A percentile compares a stretch with the other conserved stretches of the same genome.
Conservation (phyloP, 441 rosid genomes). For the Rhodomyrtus psidioides region DNA sequence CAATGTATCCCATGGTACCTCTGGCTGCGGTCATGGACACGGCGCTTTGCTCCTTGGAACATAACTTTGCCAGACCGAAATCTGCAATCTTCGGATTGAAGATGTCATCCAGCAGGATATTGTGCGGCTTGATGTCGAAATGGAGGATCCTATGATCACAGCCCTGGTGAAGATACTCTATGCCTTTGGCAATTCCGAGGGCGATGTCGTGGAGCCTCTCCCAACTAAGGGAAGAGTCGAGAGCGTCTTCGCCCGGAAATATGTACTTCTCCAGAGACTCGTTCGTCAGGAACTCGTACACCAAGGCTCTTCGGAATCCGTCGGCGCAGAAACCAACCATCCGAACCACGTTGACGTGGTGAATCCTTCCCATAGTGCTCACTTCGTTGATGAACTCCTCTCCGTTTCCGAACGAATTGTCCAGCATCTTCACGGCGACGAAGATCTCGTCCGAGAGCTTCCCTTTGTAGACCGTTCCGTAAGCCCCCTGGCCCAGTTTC, state of each 20-base stretch:
- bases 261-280: constrained; percentile 4
- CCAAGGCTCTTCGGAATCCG: background rate
- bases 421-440: background rate
- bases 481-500: background rate
- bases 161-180: background rate
- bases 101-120: background rate
- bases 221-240: background rate
- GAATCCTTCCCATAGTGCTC: background rate
- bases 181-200: background rate
- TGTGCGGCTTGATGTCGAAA: background rate
- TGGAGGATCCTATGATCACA: background rate
- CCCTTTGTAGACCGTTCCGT: background rate
- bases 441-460: background rate
- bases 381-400: constrained; percentile 1
- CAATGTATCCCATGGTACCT: background rate
- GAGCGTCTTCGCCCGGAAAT: background rate
- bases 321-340: background rate
- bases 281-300: background rate
- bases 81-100: background rate
- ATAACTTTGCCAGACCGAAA: background rate
- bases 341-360: background rate
- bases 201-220: background rate
- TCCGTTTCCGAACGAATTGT: background rate
- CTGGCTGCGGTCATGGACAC: background rate
- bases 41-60: background rate